Base-by-base conservation (phyloP, 805 yeast species). In the Kluyveromyces dobzhanskii region DNA sequence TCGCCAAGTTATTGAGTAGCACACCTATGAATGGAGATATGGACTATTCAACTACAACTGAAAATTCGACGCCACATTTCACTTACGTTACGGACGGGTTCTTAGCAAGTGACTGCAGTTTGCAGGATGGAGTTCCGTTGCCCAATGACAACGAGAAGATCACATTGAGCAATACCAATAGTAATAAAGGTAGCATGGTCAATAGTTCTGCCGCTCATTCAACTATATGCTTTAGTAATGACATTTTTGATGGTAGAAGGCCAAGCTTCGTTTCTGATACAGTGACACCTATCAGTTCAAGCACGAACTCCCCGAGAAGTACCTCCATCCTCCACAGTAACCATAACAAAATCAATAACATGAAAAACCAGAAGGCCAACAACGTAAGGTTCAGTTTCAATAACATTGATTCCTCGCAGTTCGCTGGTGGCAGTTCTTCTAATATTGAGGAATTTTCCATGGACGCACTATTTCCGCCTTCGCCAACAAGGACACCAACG, bases 221-320 rank as follows among this genome's bases (percentile, higher is more conserved):
- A 11, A 27, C 11, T 7, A 7, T 27, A 11, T 27, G 13, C 11
- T 27, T 27, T 14, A 30, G 16, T 17, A 17, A 11, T 19, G 30
- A 9, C 14, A 11, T 17, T n/a, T 24, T 24, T 13, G 29, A 23
- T 3, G 37, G 21, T 10, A 12, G 37, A 9, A 34, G 37, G 19
- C 14, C 8, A 17, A 34, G 37, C 19, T 24, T 24, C 3, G 30
- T 34, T 14, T 34, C 37, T 12, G 37, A 34, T 25, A 34, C 37
- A 6, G 16, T 34, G 9, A 34, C 37, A 12, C 37, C 37, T 5
- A 25, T 34, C n/a, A 25, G 14, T 24, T 34, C 37, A 10, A 34
- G 14, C 18, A 34, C 30, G 10, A 34, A 25, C 17, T 34, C 37
- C 4, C 37, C 37, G 4, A 16, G 35, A 12, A 32, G 27, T 19